Base-by-base conservation (phyloP, 495 filamentous ascomycete genomes). In the Penicillium canescens region DNA sequence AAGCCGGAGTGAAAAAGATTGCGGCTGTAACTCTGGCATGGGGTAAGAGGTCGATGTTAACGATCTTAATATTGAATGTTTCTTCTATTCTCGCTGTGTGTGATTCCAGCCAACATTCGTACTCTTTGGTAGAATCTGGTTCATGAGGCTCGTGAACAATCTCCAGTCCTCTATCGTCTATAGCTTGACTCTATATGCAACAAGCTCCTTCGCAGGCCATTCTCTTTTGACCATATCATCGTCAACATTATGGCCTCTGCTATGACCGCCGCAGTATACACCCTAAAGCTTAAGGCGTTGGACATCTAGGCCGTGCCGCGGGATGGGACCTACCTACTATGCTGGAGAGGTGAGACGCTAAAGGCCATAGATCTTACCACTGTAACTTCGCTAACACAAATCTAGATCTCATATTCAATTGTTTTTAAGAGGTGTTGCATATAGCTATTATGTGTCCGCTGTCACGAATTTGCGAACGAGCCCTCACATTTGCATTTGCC, bases 231-330 rank as follows among this genome's bases (percentile, higher is more conserved):
- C 81, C 20, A 78, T 82, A 74, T 81, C 20, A 78, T 82, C 18
- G 75, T 84, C 48, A 76, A 66, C 31, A 74, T 85, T 34, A 74
- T 85, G 10, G 66, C 78, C 14, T 74, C 70, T 36, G 75, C 54
- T 34, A 62, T 69, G 61, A 42, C 64, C 5, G 68, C 64, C 5
- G 68, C 66, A 2, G 56, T 56, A 3, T 69, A 66, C 41, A 65
- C 88, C 38, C 78, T 85, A 2, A 68, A 87, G 13, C 85, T 84
- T 37, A 88, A 89, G 70, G 72, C 86, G 34, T 69, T 88, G 54
- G 83, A 90, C 60, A 65, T 86, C 20, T 88, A 79, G 75, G 84
- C 52, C 60, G 82, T 60, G 55, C 78, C 18, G 18, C 18, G 18
- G 59, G 61, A 74, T 31, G 73, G 74, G 21, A 86, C 86, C 69